phyloP scores from a whole-genome alignment of 495 filamentous ascomycete genomes.

The Choiromyces venosus region DNA sequence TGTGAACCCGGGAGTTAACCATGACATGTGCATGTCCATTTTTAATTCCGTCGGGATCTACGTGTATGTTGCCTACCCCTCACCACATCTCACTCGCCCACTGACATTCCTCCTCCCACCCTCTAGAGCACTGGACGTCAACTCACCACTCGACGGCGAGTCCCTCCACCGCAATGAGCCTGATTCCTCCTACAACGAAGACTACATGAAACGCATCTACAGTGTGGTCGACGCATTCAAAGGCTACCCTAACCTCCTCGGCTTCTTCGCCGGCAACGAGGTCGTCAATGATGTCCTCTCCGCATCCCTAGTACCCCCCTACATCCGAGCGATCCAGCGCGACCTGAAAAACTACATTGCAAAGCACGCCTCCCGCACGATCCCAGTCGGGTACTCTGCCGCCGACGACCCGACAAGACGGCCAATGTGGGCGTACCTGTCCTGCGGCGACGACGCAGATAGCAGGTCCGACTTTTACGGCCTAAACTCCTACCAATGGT shows the following conservation, averaged over 20 bases:
- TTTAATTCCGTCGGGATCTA: slow-evolving; percentile 83
- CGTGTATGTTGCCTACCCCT: slow-evolving; percentile 45
- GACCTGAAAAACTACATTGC: slow-evolving; percentile 85
- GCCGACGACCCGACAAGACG: slow-evolving; percentile 81
- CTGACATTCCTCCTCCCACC: slow-evolving; percentile 4
- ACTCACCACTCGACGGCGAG: slow-evolving; percentile 75
- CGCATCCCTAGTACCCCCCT: slow-evolving; percentile 56
- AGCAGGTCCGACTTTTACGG: slow-evolving; percentile 82
- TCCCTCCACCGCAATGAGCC: slow-evolving; percentile 68
- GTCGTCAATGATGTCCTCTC: slow-evolving; percentile 68
- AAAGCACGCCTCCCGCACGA: slow-evolving; percentile 59
- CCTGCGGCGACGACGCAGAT: slow-evolving; percentile 65
- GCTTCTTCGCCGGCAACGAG: slow-evolving; percentile 91
- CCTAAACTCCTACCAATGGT: slow-evolving; percentile 95
- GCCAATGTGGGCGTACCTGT: slow-evolving; percentile 77
- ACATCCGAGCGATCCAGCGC: slow-evolving; percentile 66
- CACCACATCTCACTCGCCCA: slow-evolving; percentile 49
- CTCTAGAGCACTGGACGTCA: slow-evolving; percentile 70
- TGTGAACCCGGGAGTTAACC: slow-evolving; percentile 73
- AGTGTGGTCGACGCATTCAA: slow-evolving; percentile 92
- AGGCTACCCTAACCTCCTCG: slow-evolving; percentile 82
- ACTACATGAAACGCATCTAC: slow-evolving; percentile 79
- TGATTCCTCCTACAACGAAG: slow-evolving; percentile 61
- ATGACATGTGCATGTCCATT: slow-evolving; percentile 82
- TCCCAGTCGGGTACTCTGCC: slow-evolving; percentile 91